Evolutionary conservation across 176 grass and related monocot genomes (phyloP), one percentile per base, ranked within the genome.

Genomic region (Avena eriantha): DNA sequence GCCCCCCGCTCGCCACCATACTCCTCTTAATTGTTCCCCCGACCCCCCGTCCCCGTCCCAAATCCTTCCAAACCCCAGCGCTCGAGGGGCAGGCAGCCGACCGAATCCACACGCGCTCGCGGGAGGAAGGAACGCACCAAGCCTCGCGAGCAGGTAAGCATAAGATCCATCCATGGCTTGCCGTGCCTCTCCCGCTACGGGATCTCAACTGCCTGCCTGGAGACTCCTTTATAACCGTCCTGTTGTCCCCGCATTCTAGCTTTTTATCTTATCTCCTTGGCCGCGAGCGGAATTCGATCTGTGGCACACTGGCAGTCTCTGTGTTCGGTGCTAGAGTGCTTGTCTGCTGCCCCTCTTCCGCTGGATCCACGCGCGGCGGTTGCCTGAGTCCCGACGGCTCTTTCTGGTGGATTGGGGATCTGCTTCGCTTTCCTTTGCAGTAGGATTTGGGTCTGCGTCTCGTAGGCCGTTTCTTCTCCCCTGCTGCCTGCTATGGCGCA

Each of bases 21-120:
- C 4, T 21, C 4, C 26, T 90, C 86, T 82, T 86, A 82, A 82
- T 86, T 86, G 1, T 77, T 33, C 59, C 43, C 50, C 19, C 64
- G 6, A 4, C 6, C 7, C 36, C 36, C 36, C 36, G 64, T 51
- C 14, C 50, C 65, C 15, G 9, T n/a, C 77, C 50, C 17, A 22
- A 50, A 63, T 2, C 53, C 61, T 51, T 17, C 78, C 72, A 14
- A 70, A 70, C 50, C 43, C 72, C 19, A 61, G 3, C 15, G n/a
- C 51, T 54, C 53, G 0, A 51, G 58, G 71, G 85, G 17, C 45
- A 10, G 85, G 17, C 45, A 46, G 7, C 1, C 63, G 26, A 68
- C 34, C 50, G 41, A 69, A 78, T 70, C 71, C 83, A 47, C 45
- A 46, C 69, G 21, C 69, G 10, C 10, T 1, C 60, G 26, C 60